Base-by-base conservation (phyloP, 2,329 filamentous ascomycete genomes). In the Byssochlamys sp. region DNA sequence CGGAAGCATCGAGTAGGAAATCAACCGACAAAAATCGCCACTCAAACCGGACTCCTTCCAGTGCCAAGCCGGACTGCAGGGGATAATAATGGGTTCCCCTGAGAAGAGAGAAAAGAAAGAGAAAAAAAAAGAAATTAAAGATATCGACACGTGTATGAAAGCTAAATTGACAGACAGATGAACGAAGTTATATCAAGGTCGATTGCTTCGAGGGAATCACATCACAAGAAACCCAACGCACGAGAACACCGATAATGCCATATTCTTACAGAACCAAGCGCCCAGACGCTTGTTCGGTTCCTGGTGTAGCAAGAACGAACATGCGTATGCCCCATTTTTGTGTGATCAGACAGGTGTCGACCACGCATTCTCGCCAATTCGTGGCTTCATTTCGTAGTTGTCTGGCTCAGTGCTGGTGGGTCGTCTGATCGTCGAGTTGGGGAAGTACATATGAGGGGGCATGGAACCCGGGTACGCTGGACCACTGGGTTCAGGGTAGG, bases 381-480 rank as follows among this genome's bases (percentile, higher is more conserved):
- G 70, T 27, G 82, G 78, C 71, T 84, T 87, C 61, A 82, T 76
- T 51, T 86, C 84, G 64, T 86, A 88, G 57, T 81, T 78, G 56
- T 84, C 80, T 5, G 87, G 85, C 69, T 94, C 88, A 2, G 88
- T 84, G 78, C 88, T 90, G 64, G 88, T 86, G 3, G 87, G 86
- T 59, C 88, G 81, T 57, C 88, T 84, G 63, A 90, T 84, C 58
- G 84, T 81, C 4, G 83, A 81, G 60, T 84, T 84, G 35, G 81
- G 80, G 64, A 91, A 91, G 71, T 91, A 92, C 77, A 90, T 84
- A 65, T 87, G 84, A 49, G 81, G 80, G 28, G 73, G 72, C 68
- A 75, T 73, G 14, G 71, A 69, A 28, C 67, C 71, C 9, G 72
- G 65, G 56, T 74, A 75, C 33, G 79, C 79, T 45, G 81, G 80